Conservation (phyloP, 768 basidiomycete genomes). For the Trametes gibbosa region DNA sequence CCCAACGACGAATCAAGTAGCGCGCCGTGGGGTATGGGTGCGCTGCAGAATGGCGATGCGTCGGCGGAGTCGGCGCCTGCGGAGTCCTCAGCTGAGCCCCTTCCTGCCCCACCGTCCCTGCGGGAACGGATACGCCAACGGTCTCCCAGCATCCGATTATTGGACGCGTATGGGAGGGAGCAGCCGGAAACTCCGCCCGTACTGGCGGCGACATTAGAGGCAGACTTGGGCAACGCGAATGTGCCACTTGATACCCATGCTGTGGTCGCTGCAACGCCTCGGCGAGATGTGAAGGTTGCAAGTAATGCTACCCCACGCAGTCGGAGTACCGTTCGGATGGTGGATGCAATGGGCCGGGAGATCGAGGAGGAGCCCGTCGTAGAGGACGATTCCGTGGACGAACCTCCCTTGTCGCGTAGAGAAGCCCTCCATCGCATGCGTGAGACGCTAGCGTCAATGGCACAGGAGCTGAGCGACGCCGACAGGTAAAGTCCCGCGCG, state of each 20-base stretch:
- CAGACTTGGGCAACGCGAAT: not conserved
- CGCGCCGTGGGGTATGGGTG: not conserved
- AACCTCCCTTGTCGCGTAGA: constrained; percentile 36
- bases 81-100: constrained; percentile 17
- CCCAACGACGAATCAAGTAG: not conserved
- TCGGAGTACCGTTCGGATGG: constrained; percentile 50
- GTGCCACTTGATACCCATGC: not conserved
- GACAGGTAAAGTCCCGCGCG: constrained; percentile 47
- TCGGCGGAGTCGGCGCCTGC: not conserved
- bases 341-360: constrained; percentile 70
- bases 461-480: constrained; percentile 51
- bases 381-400: constrained; percentile 22
- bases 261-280: constrained; percentile 3
- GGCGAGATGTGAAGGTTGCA: constrained; percentile 3
- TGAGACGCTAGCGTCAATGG: constrained; percentile 55
- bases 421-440: constrained; percentile 59
- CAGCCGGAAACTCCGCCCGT: constrained; percentile 1
- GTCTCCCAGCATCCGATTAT: constrained; percentile 53
- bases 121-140: constrained; percentile 40
- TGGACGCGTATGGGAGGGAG: constrained; percentile 70
- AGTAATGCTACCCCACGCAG: constrained; percentile 28
- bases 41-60: constrained; percentile 3
- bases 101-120: constrained; percentile 26
- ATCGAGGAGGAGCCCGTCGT: constrained; percentile 36
- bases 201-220: not conserved